Conservation (phyloP, 2,329 filamentous ascomycete species). For the Cercospora sojina region DNA sequence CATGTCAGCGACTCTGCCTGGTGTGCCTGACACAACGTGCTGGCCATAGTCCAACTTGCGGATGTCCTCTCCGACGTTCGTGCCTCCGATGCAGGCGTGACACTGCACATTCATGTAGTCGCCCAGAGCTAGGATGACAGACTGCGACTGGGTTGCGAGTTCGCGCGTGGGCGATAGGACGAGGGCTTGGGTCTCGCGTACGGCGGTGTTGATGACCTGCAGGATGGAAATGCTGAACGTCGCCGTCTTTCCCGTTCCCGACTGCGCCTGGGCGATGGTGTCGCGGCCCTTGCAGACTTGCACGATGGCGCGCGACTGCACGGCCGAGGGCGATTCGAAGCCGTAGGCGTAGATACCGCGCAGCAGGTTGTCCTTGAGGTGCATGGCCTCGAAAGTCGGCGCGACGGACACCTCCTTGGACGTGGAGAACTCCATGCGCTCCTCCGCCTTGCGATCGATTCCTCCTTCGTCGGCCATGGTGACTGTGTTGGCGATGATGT, state of each 20-base stretch:
- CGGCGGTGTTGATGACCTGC: slow-evolving; percentile 92
- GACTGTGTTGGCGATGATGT: slow-evolving; percentile 20
- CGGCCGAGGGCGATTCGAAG: slow-evolving; percentile 95
- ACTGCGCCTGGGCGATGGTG: slow-evolving; percentile 97
- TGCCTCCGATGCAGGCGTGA: slow-evolving; percentile 96
- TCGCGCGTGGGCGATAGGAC: slow-evolving; percentile 95
- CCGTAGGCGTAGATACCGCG: slow-evolving; percentile 98
- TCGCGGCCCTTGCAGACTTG: slow-evolving; percentile 99
- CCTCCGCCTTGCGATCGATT: slow-evolving; percentile 89
- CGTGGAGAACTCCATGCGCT: slow-evolving; percentile 96
- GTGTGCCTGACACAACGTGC: slow-evolving; percentile 95
- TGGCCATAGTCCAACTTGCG: slow-evolving; percentile 96
- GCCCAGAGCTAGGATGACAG: slow-evolving; percentile 97
- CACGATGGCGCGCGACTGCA: slow-evolving; percentile 96
- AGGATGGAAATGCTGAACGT: slow-evolving; percentile 99
- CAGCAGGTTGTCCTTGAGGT: slow-evolving; percentile 93
- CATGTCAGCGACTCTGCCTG: slow-evolving; percentile 91
- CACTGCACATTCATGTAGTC: slow-evolving; percentile 99
- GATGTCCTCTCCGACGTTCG: slow-evolving; percentile 97
- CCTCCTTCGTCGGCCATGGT: slow-evolving; percentile 76
- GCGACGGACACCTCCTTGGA: slow-evolving; percentile 97
- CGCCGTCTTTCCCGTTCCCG: slow-evolving; percentile 98
- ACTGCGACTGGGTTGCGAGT: slow-evolving; percentile 96
- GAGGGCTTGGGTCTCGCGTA: slow-evolving; percentile 96
- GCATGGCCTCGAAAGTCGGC: slow-evolving; percentile 85